phyloP scores from a whole-genome alignment of 1,284 basidiomycete species.

The Cutaneotrichosporon mucoides region DNA sequence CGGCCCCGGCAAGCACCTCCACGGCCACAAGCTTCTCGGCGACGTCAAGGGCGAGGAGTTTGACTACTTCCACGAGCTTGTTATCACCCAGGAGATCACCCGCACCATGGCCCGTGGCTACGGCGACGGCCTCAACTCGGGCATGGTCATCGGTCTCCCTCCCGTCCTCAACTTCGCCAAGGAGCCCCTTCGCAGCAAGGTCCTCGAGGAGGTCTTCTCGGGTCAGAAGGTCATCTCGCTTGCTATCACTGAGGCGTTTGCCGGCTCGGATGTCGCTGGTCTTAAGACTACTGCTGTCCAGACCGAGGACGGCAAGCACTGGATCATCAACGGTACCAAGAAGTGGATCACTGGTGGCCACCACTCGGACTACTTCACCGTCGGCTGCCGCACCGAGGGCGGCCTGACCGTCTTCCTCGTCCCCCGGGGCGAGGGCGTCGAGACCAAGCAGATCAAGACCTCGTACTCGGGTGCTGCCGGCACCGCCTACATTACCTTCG shows the following conservation, averaged over 20 bases:
- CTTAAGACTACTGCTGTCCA: slow-evolving; percentile 77
- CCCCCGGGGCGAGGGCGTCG: slow-evolving; percentile 70
- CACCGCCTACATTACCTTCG: slow-evolving; percentile 73
- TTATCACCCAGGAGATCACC: slow-evolving; percentile 80
- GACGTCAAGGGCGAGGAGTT: slow-evolving; percentile 87
- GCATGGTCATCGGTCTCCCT: slow-evolving; percentile 68
- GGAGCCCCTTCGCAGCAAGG: slow-evolving; percentile 55
- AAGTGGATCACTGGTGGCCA: slow-evolving; percentile 88
- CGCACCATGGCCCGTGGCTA: slow-evolving; percentile 77
- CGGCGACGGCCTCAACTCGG: slow-evolving; percentile 71
- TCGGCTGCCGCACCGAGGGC: slow-evolving; percentile 53
- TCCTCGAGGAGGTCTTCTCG: slow-evolving; percentile 74
- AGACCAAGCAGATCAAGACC: slow-evolving; percentile 82
- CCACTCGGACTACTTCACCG: slow-evolving; percentile 48
- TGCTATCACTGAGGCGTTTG: slow-evolving; percentile 83
- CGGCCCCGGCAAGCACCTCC: slow-evolving; percentile 71
- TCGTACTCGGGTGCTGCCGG: slow-evolving; percentile 73
- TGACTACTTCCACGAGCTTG: slow-evolving; percentile 68
- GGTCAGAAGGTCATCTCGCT: slow-evolving; percentile 67
- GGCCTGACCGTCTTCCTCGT: slow-evolving; percentile 85
- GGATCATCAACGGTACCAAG: slow-evolving; percentile 82
- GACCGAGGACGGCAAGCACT: slow-evolving; percentile 68
- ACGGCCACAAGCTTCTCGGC: slow-evolving; percentile 76
- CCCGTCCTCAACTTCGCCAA: slow-evolving; percentile 60
- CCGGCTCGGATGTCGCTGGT: slow-evolving; percentile 84